Percentiles rank a stretch among this genome's conserved stretches.
phyloP scores from a whole-genome alignment of 805 yeast species.

The Lachancea thermotolerans region DNA sequence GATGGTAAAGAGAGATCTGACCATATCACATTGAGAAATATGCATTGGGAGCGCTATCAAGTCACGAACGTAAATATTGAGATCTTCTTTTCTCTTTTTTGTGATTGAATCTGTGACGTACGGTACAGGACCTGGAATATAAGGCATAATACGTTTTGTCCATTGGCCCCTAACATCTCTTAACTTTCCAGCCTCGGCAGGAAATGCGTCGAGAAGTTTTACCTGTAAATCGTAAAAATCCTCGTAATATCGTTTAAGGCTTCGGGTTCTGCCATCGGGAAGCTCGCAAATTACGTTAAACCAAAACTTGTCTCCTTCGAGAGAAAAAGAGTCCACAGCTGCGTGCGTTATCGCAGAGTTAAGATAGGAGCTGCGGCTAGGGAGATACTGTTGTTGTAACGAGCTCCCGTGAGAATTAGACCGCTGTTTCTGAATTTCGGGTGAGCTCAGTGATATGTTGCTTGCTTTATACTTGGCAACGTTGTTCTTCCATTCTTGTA shows the following conservation, averaged over 20 bases:
- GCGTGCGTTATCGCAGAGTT: conserved; percentile 37
- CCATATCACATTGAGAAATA: conserved; percentile 63
- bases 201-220: conserved; percentile 71
- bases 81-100: conserved; percentile 45
- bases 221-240: conserved; percentile 95
- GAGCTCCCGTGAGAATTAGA: conserved; percentile 9
- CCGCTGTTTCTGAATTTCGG: conserved; percentile 30
- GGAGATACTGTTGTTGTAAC: conserved; percentile 11
- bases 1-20: conserved; percentile 63
- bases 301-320: conserved; percentile 86
- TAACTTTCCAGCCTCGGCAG: conserved; percentile 81
- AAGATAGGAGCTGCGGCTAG: conserved; percentile 11
- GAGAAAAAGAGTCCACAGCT: conserved; percentile 69
- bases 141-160: conserved; percentile 75
- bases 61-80: conserved; percentile 50
- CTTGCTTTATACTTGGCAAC: conserved; percentile 91
- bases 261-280: conserved; percentile 60
- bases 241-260: conserved; percentile 83
- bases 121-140: conserved; percentile 92
- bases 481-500: conserved; percentile 89
- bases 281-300: conserved; percentile 64
- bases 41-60: conserved; percentile 68
- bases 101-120: conserved; percentile 77
- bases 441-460: conserved; percentile 64
- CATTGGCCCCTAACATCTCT: conserved; percentile 46